These are phyloP conservation scores for Starmerella stellata DNA, from an alignment of 805 yeast species.

Conservation along the genomic window DNA sequence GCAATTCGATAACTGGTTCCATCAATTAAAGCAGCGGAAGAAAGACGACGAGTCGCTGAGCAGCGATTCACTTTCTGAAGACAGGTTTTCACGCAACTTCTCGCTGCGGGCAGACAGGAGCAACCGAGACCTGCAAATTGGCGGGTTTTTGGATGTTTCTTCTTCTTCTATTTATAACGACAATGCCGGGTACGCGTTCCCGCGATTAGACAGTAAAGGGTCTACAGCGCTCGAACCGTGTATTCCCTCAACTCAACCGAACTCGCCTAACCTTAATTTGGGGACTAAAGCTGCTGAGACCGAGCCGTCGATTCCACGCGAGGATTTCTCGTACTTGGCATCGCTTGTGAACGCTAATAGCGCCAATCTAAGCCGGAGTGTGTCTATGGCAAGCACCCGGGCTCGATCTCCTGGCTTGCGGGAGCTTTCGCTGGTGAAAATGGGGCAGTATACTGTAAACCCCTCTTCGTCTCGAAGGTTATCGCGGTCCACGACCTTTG, in stretches of 20 bases:
- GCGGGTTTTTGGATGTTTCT: conserved; percentile 14
- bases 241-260: neutral
- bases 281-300: neutral
- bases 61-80: conserved; percentile 5
- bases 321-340: conserved; percentile 23
- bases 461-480: no score
- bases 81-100: neutral
- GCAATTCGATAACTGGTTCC: conserved; percentile 23
- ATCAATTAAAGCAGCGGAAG: conserved; percentile 11
- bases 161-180: conserved; percentile 15
- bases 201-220: conserved; percentile 6
- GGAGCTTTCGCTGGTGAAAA: conserved; percentile 21
- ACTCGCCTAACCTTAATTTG: neutral
- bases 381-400: conserved; percentile 5
- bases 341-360: conserved; percentile 20
- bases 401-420: conserved; percentile 20
- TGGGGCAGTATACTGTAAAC: conserved; percentile 18
- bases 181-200: conserved; percentile 16
- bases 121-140: conserved; percentile 13
- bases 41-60: conserved; percentile 17
- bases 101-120: conserved; percentile 1
- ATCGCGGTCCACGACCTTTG: no score
- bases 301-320: conserved; percentile 4
- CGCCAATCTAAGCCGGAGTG: conserved; percentile 3
- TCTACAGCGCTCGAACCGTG: neutral